A percentile compares a stretch with the other conserved stretches of the same genome.
Evolutionary conservation across 257 asterid species (phyloP).

Genomic region (Plantago ovata): DNA sequence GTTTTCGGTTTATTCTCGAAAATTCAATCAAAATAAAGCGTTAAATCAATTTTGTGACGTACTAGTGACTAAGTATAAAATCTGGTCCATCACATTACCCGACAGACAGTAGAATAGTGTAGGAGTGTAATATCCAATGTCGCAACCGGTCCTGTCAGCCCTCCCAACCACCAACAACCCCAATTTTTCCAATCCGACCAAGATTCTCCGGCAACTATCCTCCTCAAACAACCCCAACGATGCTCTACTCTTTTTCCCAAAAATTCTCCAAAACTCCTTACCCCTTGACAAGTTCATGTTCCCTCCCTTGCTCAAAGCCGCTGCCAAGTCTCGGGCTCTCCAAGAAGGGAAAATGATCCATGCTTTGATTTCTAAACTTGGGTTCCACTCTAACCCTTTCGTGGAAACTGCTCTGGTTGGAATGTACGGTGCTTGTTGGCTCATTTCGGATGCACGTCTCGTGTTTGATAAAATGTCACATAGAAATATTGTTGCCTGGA

Average conservation of each 20-base stretch:
- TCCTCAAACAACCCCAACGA: slow-evolving; percentile 41
- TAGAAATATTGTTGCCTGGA: slow-evolving; percentile 67
- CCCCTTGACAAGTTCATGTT: slow-evolving; percentile 46
- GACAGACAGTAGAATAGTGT: too few species aligned
- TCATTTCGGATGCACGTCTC: slow-evolving; percentile 51
- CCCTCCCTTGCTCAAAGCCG: slow-evolving; percentile 66
- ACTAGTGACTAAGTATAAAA: too few species aligned
- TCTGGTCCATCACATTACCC: too few species aligned
- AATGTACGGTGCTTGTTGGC: slow-evolving; percentile 50
- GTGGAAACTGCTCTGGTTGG: slow-evolving; percentile 74
- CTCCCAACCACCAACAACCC: too few species aligned
- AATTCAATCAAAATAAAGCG: too few species aligned
- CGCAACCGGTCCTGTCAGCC: too few species aligned
- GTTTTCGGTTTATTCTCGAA: too few species aligned
- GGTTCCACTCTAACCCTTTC: slow-evolving; percentile 53
- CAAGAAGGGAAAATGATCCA: slow-evolving; percentile 55
- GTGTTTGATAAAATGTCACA: slow-evolving; percentile 75
- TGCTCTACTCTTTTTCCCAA: slow-evolving; percentile 41
- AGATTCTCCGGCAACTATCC: slow-evolving; percentile 48
- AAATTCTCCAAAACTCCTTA: slow-evolving; percentile 30
- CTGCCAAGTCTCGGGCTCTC: slow-evolving; percentile 37
- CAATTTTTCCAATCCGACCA: too few species aligned
- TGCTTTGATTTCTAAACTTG: slow-evolving; percentile 55
- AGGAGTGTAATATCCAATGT: too few species aligned
- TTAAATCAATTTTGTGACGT: too few species aligned